A percentile compares a stretch with the other conserved stretches of the same genome.
Evolutionary conservation across 2,329 filamentous ascomycete species (phyloP).

Genomic region (Aspergillus sergii): DNA sequence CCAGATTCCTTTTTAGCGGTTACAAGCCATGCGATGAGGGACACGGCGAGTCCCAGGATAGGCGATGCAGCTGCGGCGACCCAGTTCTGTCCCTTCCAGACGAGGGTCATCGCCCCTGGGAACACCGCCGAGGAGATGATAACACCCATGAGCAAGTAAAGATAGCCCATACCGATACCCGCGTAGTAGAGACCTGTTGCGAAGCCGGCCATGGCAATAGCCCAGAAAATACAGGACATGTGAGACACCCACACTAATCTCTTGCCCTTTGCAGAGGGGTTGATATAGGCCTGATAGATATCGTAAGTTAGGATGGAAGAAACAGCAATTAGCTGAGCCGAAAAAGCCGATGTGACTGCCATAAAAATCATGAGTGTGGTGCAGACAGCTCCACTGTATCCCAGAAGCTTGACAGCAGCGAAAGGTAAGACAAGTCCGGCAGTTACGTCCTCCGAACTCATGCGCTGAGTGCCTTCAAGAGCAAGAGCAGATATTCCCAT

Average conservation of each 20-base stretch:
- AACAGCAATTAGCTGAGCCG: slow-evolving; percentile 81
- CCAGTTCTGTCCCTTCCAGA: slow-evolving; percentile 80
- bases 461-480: slow-evolving; percentile 74
- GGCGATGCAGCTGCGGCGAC: slow-evolving; percentile 72
- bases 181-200: slow-evolving; percentile 73
- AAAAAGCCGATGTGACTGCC: slow-evolving; percentile 84
- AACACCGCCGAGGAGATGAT: slow-evolving; percentile 86
- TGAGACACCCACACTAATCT: slow-evolving; percentile 81
- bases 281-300: slow-evolving; percentile 83
- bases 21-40: slow-evolving; percentile 76
- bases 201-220: slow-evolving; percentile 75
- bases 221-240: slow-evolving; percentile 71
- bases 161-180: slow-evolving; percentile 82
- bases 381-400: slow-evolving; percentile 76
- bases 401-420: slow-evolving; percentile 79
- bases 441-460: slow-evolving; percentile 72
- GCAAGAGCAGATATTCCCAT: slow-evolving; percentile 82
- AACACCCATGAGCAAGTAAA: slow-evolving; percentile 89
- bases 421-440: slow-evolving; percentile 85
- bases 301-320: slow-evolving; percentile 89
- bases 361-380: slow-evolving; percentile 84
- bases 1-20: slow-evolving; percentile 72
- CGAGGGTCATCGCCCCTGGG: slow-evolving; percentile 75
- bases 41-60: slow-evolving; percentile 67
- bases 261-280: slow-evolving; percentile 73